Conservation (phyloP, 2,329 filamentous ascomycete species). For the Atkinsonella hypoxylon region DNA sequence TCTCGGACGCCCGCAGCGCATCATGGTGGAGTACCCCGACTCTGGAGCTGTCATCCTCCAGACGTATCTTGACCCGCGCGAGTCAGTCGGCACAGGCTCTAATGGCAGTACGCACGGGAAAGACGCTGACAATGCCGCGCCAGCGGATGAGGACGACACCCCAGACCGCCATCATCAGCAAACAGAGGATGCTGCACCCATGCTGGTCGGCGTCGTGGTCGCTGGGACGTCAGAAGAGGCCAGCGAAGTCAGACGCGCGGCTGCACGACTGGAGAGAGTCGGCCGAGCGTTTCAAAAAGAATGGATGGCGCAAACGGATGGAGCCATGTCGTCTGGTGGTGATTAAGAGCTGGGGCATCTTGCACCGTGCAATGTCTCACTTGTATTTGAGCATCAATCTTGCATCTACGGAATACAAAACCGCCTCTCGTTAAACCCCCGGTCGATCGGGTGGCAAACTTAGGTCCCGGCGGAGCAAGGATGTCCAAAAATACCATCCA, state of each 20-base stretch:
- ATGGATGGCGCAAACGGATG: slow-evolving; percentile 28
- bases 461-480: background rate
- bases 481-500: background rate
- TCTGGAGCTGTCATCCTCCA: slow-evolving; percentile 30
- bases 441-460: slow-evolving; percentile 1
- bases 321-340: slow-evolving; percentile 13
- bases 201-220: slow-evolving; percentile 43
- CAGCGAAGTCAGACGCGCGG: slow-evolving; percentile 39
- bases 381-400: background rate
- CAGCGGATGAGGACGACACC: slow-evolving; percentile 4
- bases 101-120: slow-evolving; percentile 7
- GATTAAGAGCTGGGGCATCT: slow-evolving; percentile 12
- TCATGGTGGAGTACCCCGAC: slow-evolving; percentile 44
- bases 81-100: slow-evolving; percentile 7
- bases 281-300: slow-evolving; percentile 42
- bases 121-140: slow-evolving; percentile 6
- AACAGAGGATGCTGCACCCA: slow-evolving; percentile 30
- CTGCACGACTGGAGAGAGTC: slow-evolving; percentile 39
- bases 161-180: slow-evolving; percentile 4
- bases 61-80: slow-evolving; percentile 33
- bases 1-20: slow-evolving; percentile 40
- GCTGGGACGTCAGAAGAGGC: slow-evolving; percentile 35
- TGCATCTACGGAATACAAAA: background rate
- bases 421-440: background rate
- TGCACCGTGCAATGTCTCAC: background rate